Percentiles rank a stretch among this genome's conserved stretches.
Conservation (phyloP, 768 basidiomycete genomes). For the Trametes cinnabarina region DNA sequence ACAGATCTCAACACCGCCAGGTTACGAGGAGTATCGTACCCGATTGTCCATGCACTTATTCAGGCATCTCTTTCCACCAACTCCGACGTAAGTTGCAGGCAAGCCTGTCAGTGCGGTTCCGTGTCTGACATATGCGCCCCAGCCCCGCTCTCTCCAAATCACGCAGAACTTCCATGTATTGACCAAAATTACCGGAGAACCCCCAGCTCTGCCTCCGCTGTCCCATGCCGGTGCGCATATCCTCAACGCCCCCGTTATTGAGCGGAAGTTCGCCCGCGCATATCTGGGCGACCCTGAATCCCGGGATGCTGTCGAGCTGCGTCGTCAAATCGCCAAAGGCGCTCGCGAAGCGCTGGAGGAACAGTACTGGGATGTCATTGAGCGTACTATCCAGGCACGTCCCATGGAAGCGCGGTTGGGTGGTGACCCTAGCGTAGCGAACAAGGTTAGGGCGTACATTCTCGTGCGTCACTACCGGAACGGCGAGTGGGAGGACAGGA, state of each 20-base stretch:
- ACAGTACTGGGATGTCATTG: constrained; percentile 83
- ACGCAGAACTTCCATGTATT: constrained; percentile 72
- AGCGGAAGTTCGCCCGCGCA: constrained; percentile 77
- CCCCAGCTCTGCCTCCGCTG: constrained; percentile 68
- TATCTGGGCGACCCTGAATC: constrained; percentile 69
- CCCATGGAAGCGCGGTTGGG: constrained; percentile 86
- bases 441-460: constrained; percentile 88
- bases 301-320: constrained; percentile 61
- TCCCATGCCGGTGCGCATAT: constrained; percentile 82
- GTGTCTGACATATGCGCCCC: not conserved
- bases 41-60: constrained; percentile 69
- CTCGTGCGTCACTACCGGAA: constrained; percentile 76
- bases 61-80: constrained; percentile 62
- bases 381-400: constrained; percentile 75
- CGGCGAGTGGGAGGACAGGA: constrained; percentile 80
- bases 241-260: constrained; percentile 73
- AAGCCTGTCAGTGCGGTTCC: not conserved
- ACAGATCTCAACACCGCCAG: constrained; percentile 74
- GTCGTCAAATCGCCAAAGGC: constrained; percentile 75
- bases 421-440: constrained; percentile 85
- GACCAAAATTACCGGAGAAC: constrained; percentile 73
- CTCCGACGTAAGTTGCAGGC: constrained; percentile 48
- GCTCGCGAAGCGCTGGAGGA: constrained; percentile 81
- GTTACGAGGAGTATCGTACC: constrained; percentile 68
- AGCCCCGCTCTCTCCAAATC: constrained; percentile 55